A percentile compares a stretch with the other conserved stretches of the same genome.
phyloP scores from a whole-genome alignment of 2,329 filamentous ascomycete genomes.

The Pseudocercospora eumusae region DNA sequence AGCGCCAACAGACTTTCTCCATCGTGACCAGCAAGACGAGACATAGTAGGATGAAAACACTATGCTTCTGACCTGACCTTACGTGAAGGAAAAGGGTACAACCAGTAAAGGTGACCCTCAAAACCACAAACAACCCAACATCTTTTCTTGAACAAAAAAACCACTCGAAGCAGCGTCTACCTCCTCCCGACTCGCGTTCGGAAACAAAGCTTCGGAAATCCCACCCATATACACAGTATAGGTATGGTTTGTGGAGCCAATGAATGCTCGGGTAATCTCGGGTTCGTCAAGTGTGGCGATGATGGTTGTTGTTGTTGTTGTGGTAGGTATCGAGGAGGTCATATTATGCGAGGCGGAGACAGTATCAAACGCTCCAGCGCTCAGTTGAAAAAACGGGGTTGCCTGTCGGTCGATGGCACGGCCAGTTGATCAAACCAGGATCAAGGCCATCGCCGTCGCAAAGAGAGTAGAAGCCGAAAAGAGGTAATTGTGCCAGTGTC shows the following conservation, averaged over 20 bases:
- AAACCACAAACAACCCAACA: neutral
- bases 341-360: slow-evolving; percentile 30
- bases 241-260: slow-evolving; percentile 26
- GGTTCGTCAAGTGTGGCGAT: slow-evolving; percentile 12
- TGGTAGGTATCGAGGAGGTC: slow-evolving; percentile 18
- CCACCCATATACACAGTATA: slow-evolving; percentile 17
- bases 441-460: slow-evolving; percentile 23
- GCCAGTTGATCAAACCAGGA: slow-evolving; percentile 25
- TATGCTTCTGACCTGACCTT: slow-evolving; percentile 3
- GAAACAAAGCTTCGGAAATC: slow-evolving; percentile 36
- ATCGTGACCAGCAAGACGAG: slow-evolving; percentile 4
- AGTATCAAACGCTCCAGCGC: slow-evolving; percentile 27
- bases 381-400: slow-evolving; percentile 17
- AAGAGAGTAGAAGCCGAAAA: neutral
- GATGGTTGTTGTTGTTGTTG: slow-evolving; percentile 15
- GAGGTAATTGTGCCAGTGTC: neutral
- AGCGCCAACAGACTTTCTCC: slow-evolving; percentile 6
- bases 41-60: slow-evolving; percentile 10
- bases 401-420: slow-evolving; percentile 23
- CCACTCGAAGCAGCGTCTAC: slow-evolving; percentile 40
- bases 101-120: slow-evolving; percentile 2
- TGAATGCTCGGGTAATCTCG: slow-evolving; percentile 21
- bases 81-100: neutral
- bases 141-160: slow-evolving; percentile 8
- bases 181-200: slow-evolving; percentile 40